phyloP scores from a whole-genome alignment of 768 basidiomycete species.

The Boletellus emodensis region DNA sequence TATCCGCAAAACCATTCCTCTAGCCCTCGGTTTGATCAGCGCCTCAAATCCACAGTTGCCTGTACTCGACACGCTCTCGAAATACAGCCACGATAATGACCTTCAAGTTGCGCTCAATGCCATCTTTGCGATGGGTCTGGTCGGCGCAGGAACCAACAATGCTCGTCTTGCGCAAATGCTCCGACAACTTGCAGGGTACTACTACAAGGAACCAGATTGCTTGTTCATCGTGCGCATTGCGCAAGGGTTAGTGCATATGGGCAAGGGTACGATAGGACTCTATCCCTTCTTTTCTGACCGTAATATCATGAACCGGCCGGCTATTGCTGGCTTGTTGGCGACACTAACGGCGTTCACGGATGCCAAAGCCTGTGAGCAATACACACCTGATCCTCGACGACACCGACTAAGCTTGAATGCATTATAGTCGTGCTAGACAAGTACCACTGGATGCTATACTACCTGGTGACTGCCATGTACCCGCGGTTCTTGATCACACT shows the following conservation, averaged over 20 bases:
- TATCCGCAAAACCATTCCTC: constrained; percentile 88
- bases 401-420: not conserved
- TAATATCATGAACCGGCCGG: constrained; percentile 81
- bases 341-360: constrained; percentile 92
- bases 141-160: constrained; percentile 98
- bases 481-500: constrained; percentile 97
- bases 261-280: constrained; percentile 95
- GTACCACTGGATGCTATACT: constrained; percentile 99
- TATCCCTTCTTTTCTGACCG: constrained; percentile 97
- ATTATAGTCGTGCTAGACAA: constrained; percentile 85
- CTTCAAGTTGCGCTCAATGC: constrained; percentile 95
- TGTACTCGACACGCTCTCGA: constrained; percentile 94
- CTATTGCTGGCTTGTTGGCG: constrained; percentile 85
- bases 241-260: constrained; percentile 98
- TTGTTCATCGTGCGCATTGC: constrained; percentile 95
- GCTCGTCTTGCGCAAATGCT: constrained; percentile 97
- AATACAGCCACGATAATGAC: constrained; percentile 98
- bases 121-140: constrained; percentile 97
- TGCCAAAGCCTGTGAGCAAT: constrained; percentile 80
- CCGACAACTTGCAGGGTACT: constrained; percentile 94
- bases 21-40: constrained; percentile 92
- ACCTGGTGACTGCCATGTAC: constrained; percentile 94
- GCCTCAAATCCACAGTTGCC: constrained; percentile 93
- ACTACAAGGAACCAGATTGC: constrained; percentile 95
- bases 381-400: not conserved